Percentiles rank a stretch among this genome's conserved stretches.
Evolutionary conservation across 2,329 filamentous ascomycete genomes (phyloP).

Genomic region (Nigrograna mackinnonii): DNA sequence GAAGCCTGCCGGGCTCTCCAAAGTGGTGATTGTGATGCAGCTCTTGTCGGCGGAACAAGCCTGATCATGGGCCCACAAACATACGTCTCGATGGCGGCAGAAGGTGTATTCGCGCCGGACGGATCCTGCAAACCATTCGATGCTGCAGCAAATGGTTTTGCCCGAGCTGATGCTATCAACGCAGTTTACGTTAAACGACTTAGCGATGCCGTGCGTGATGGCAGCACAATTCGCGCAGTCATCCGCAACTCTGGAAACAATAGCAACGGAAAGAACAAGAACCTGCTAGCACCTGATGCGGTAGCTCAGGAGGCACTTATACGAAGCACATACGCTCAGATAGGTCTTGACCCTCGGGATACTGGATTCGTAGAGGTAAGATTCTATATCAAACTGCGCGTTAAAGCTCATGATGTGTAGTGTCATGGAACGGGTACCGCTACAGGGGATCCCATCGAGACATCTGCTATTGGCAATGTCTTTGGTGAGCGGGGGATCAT

Average conservation of each 20-base stretch:
- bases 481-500: slow-evolving; percentile 7
- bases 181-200: slow-evolving; percentile 39
- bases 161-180: slow-evolving; percentile 62
- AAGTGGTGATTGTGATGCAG: slow-evolving; percentile 18
- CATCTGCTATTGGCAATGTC: slow-evolving; percentile 20
- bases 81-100: slow-evolving; percentile 1
- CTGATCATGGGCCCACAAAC: slow-evolving; percentile 1
- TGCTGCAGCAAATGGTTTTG: slow-evolving; percentile 64
- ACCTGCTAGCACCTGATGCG: slow-evolving; percentile 36
- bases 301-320: slow-evolving; percentile 45
- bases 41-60: not conserved
- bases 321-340: slow-evolving; percentile 36
- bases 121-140: slow-evolving; percentile 47
- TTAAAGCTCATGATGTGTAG: slow-evolving; percentile 48
- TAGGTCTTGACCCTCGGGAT: slow-evolving; percentile 34
- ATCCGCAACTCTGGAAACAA: slow-evolving; percentile 29
- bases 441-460: slow-evolving; percentile 47
- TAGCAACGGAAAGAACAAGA: slow-evolving; percentile 26
- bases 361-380: slow-evolving; percentile 31
- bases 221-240: slow-evolving; percentile 34
- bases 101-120: slow-evolving; percentile 26
- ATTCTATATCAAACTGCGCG: no score
- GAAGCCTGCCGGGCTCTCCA: slow-evolving; percentile 16
- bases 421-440: slow-evolving; percentile 52
- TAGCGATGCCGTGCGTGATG: slow-evolving; percentile 47